Evolutionary conservation across 345 rosid genomes (phyloP).

Genomic region (Mercurialis annua): DNA sequence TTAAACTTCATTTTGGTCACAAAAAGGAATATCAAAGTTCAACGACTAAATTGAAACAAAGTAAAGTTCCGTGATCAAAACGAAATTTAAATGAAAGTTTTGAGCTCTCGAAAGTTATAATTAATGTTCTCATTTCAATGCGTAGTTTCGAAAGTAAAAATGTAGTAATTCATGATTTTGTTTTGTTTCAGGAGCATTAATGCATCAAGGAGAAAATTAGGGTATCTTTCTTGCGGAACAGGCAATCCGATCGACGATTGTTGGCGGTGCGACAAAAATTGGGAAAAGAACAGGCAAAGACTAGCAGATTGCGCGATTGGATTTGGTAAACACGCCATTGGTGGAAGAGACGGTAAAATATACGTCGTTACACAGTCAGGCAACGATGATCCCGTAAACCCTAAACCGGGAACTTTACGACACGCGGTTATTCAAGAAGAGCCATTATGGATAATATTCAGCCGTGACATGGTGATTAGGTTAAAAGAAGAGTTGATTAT

Average conservation of each 20-base stretch:
- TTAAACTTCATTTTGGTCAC: no score
- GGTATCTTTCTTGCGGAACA: slow-evolving; percentile 19
- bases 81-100: no score
- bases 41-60: no score
- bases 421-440: slow-evolving; percentile 26
- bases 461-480: slow-evolving; percentile 24
- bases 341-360: slow-evolving; percentile 29
- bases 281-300: slow-evolving; percentile 25
- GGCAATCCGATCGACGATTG: slow-evolving; percentile 34
- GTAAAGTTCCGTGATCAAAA: no score
- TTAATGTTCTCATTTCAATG: neutral
- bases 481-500: slow-evolving; percentile 25
- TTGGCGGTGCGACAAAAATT: slow-evolving; percentile 26
- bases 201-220: slow-evolving; percentile 20
- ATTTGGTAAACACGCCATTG: slow-evolving; percentile 29
- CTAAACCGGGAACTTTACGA: slow-evolving; percentile 24
- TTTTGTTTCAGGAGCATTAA: slow-evolving; percentile 25
- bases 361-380: slow-evolving; percentile 20
- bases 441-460: slow-evolving; percentile 28
- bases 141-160: neutral
- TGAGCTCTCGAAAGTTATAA: no score
- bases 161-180: no score
- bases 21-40: no score
- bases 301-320: slow-evolving; percentile 31
- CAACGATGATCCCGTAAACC: slow-evolving; percentile 24